These are phyloP conservation scores for Nemania sp. DNA, from an alignment of 2,329 filamentous ascomycete genomes.

Conservation along the genomic window DNA sequence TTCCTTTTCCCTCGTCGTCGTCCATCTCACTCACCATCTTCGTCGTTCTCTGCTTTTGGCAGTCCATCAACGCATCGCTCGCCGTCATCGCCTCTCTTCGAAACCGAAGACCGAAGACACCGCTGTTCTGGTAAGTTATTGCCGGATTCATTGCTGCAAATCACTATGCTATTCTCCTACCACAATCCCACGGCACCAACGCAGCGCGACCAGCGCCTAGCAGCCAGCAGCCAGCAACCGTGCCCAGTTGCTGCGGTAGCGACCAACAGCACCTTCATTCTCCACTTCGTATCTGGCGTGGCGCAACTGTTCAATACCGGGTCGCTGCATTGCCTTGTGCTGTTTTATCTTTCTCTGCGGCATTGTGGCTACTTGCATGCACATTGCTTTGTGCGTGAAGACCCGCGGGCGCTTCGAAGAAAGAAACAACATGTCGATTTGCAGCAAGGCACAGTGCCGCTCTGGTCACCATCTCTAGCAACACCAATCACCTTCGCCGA, in stretches of 20 bases:
- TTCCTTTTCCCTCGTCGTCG: constrained; percentile 35
- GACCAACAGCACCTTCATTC: constrained; percentile 3
- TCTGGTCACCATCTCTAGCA: neutral
- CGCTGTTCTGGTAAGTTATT: constrained; percentile 22
- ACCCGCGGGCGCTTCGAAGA: neutral
- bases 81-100: constrained; percentile 26
- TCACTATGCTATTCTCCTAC: neutral
- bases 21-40: constrained; percentile 31
- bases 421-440: constrained; percentile 3
- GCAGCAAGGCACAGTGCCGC: constrained; percentile 2
- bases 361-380: constrained; percentile 13
- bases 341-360: neutral
- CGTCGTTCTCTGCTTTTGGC: constrained; percentile 24
- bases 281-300: constrained; percentile 5
- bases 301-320: constrained; percentile 4
- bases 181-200: neutral
- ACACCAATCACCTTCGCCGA: constrained; percentile 1
- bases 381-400: constrained; percentile 10
- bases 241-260: constrained; percentile 7
- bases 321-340: neutral
- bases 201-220: constrained; percentile 16
- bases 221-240: no score
- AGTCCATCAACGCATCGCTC: constrained; percentile 23
- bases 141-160: constrained; percentile 5
- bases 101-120: constrained; percentile 9